Conservation (phyloP, 345 rosid species). For the Balakata baccata region DNA sequence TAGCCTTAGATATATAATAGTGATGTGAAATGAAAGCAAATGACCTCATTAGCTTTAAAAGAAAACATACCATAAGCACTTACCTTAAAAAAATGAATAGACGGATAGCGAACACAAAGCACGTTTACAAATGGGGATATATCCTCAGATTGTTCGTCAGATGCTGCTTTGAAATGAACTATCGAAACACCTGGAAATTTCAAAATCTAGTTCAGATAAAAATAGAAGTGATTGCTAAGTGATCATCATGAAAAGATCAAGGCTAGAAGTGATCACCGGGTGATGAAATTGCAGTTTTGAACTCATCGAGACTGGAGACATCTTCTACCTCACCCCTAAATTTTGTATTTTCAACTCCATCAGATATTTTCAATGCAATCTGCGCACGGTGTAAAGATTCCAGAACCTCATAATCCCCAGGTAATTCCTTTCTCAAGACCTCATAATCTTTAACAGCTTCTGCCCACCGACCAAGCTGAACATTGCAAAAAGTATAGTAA, state of each 20-base stretch:
- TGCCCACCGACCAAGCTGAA: constrained; percentile 79
- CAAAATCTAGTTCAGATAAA: neutral
- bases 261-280: constrained; percentile 44
- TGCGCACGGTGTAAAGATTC: constrained; percentile 81
- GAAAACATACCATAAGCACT: neutral
- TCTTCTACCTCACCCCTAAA: constrained; percentile 93
- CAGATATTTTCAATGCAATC: constrained; percentile 79
- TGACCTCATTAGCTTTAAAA: neutral
- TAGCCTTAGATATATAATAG: no score
- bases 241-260: neutral
- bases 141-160: constrained; percentile 70
- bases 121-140: constrained; percentile 66
- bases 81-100: constrained; percentile 75
- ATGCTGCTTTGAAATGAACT: constrained; percentile 60
- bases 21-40: neutral
- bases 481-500: neutral
- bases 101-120: constrained; percentile 79
- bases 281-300: constrained; percentile 68
- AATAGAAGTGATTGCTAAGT: neutral
- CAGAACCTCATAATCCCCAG: constrained; percentile 69
- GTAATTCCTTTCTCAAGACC: constrained; percentile 67
- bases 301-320: constrained; percentile 57
- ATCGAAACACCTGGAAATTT: constrained; percentile 56
- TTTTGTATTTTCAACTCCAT: constrained; percentile 78
- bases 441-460: constrained; percentile 89